Conservation (phyloP, 306 rosid genomes). For the Vachellia collinsii region DNA sequence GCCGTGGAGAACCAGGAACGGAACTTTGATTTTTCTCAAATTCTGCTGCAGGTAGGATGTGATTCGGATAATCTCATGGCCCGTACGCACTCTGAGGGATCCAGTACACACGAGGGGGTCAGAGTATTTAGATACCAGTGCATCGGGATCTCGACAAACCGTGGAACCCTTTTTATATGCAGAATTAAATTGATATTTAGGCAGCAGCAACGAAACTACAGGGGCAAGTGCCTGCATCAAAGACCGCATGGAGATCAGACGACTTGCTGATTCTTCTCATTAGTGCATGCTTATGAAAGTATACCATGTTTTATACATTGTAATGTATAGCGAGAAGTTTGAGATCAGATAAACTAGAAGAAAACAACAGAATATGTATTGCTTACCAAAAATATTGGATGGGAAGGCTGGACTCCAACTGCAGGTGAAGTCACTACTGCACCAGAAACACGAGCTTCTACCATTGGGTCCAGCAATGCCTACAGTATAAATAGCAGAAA, state of each 20-base stretch:
- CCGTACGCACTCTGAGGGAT: conserved; percentile 71
- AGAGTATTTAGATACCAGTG: conserved; percentile 74
- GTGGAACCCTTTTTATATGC: conserved; percentile 66
- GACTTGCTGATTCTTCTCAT: too few relatives aligned
- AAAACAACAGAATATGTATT: background rate
- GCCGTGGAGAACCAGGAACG: conserved; percentile 87
- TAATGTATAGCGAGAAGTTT: background rate
- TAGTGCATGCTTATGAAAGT: background rate
- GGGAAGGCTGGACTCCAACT: conserved; percentile 79
- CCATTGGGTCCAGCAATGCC: conserved; percentile 79
- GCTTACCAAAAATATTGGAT: conserved; percentile 75
- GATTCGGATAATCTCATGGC: conserved; percentile 78
- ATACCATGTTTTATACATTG: background rate
- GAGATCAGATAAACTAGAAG: background rate
- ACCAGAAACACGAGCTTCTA: conserved; percentile 68
- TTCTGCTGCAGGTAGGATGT: conserved; percentile 74
- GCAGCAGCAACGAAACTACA: conserved; percentile 68
- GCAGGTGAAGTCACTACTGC: conserved; percentile 89
- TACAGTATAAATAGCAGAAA: conserved; percentile 32
- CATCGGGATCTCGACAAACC: conserved; percentile 83
- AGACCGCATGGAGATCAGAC: conserved; percentile 2
- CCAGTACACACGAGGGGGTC: conserved; percentile 89
- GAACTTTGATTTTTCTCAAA: conserved; percentile 59
- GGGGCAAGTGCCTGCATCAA: conserved; percentile 75
- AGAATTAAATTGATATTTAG: conserved; percentile 62